A percentile compares a stretch with the other conserved stretches of the same genome.
Conservation (phyloP, 768 basidiomycete genomes). For the Boletus sp. region DNA sequence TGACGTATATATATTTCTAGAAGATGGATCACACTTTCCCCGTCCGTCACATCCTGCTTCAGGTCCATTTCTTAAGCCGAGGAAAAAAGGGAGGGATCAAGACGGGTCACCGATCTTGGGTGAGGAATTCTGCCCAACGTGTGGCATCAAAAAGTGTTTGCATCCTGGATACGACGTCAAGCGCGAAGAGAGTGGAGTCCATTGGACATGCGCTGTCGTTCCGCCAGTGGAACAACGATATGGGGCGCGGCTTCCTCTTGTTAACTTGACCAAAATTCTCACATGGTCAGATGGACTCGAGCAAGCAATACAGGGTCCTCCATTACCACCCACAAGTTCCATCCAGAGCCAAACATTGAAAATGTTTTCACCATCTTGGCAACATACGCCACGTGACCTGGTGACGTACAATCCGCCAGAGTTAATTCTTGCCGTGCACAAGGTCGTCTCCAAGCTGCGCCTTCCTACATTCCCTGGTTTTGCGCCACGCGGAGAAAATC, state of each 20-base stretch:
- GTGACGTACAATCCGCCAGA: constrained; percentile 22
- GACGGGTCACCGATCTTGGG: constrained; percentile 15
- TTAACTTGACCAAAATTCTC: constrained; percentile 16
- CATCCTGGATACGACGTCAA: constrained; percentile 25
- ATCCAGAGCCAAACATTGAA: constrained; percentile 1
- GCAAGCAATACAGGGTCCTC: constrained; percentile 9
- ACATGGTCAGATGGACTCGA: constrained; percentile 17
- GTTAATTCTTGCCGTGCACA: constrained; percentile 30
- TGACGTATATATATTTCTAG: constrained; percentile 45
- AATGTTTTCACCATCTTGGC: constrained; percentile 10
- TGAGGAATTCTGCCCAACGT: constrained; percentile 27
- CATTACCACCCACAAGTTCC: neutral
- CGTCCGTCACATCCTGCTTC: constrained; percentile 24
- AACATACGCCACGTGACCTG: constrained; percentile 22
- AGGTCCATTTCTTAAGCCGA: constrained; percentile 11
- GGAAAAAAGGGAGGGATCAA: constrained; percentile 27
- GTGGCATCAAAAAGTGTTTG: constrained; percentile 29
- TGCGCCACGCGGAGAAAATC: constrained; percentile 5
- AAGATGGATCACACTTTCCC: constrained; percentile 39
- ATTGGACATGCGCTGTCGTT: constrained; percentile 28
- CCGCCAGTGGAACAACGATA: constrained; percentile 17
- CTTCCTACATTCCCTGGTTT: constrained; percentile 22
- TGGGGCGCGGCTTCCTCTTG: constrained; percentile 16
- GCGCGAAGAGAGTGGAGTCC: constrained; percentile 10
- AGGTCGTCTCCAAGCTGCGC: constrained; percentile 13